Evolutionary conservation across 805 yeast genomes (phyloP).

Genomic region (Ogataea minuta): DNA sequence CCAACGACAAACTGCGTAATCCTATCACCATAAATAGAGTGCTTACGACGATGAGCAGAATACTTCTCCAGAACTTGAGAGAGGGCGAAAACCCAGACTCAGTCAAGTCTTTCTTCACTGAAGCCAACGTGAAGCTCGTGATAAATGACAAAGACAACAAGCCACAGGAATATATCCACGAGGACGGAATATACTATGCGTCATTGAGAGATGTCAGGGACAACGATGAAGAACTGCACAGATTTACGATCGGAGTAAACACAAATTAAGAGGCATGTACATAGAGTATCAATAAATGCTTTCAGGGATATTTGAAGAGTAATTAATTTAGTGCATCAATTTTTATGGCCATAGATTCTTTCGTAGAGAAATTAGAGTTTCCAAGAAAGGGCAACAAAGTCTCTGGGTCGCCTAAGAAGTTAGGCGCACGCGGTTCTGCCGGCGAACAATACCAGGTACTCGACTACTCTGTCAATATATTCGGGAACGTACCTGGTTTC

Average conservation of each 20-base stretch:
- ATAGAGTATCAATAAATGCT: constrained; percentile 7
- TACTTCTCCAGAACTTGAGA: constrained; percentile 11
- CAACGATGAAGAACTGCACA: constrained; percentile 17
- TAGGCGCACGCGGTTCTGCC: neutral
- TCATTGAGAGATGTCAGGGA: constrained; percentile 19
- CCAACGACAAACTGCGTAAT: constrained; percentile 17
- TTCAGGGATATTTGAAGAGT: neutral
- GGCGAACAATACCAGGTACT: constrained; percentile 14
- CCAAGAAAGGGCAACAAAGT: constrained; percentile 1
- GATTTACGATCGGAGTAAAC: constrained; percentile 24
- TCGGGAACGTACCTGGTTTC: constrained; percentile 13
- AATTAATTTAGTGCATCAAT: neutral
- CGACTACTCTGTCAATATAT: constrained; percentile 19
- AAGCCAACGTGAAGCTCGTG: constrained; percentile 17
- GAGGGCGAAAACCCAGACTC: constrained; percentile 15
- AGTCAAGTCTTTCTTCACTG: constrained; percentile 23
- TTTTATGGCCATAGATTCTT: constrained; percentile 13
- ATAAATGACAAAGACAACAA: constrained; percentile 17
- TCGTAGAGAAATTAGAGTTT: constrained; percentile 11
- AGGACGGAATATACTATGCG: constrained; percentile 25
- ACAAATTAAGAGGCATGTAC: constrained; percentile 18
- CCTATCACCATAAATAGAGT: constrained; percentile 16
- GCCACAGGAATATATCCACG: constrained; percentile 15
- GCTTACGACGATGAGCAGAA: constrained; percentile 11
- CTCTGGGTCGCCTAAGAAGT: constrained; percentile 7